Evolutionary conservation across 306 rosid genomes (phyloP), one percentile per base, ranked within the genome.

Genomic region (Cucumis melo): DNA sequence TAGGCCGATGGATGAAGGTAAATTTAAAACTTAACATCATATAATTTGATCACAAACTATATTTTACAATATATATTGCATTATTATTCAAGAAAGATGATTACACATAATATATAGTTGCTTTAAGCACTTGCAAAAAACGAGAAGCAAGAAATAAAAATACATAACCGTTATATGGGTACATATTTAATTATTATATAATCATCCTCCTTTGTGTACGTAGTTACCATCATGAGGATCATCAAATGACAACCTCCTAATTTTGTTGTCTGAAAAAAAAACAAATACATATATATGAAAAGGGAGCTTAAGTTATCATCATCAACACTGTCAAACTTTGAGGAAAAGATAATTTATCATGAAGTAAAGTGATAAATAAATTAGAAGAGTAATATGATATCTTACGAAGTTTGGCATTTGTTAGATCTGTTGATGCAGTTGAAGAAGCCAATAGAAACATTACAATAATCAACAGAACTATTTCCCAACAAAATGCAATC

Each of bases 361-460:
- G 32, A 6, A 0, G 6, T 7, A 34, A 32, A 5, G 12, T 13
- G 16, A 42, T 6, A 58, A 27, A 65, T 24, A 66, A 1, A 5
- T 1, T 10, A 10, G 17, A 12, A 6, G 0, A 60, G 14, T 0
- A 59, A 39, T 4, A 10, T 13, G 17, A 14, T 48, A 5, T 36
- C 15, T 39, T 16, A 66, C 53, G 23, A 10, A 29, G n/a, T 21
- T 68, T 42, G n/a, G 74, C 2, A 12, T 39, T n/a, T 10, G 20
- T 68, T 63, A 16, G 14, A 20, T 57, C 63, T 34, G 46, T 79
- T 56, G 81, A 64, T 2, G 73, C 71, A 48, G 19, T 67, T 16
- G 77, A 63, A 19, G 70, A n/a, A 15, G 71, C 23, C 20, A 79
- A 41, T 42, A 79, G 63, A 72, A 79, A 73, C 10, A 46, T n/a